Evolutionary conservation across 2,329 filamentous ascomycete species (phyloP), one percentile per base, ranked within the genome.

Genomic region (Rosellinia necatrix): DNA sequence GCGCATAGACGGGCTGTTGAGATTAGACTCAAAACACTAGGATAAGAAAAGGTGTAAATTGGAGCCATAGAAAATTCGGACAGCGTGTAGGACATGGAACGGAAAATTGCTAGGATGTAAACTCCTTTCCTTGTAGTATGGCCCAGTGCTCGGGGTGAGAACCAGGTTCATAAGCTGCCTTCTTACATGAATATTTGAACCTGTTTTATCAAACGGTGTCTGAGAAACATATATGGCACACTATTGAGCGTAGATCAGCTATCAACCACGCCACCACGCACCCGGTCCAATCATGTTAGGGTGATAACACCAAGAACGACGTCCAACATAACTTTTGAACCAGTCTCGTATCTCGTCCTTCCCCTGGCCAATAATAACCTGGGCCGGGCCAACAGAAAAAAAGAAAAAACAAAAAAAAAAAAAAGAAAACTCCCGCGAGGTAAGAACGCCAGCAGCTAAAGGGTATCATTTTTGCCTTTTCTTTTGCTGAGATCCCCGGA

Each of bases 1-100:
- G 94, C 94, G 49, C 94, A 99, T 78, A 86, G 91, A 70, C 80
- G 93, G 49, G 90, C 96, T 0, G 90, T 96, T 3, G 86, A 94
- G 68, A 94, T 99, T 70, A 85, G 87, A 44, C 87, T 96, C 0
- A 81, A 85, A 48, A 81, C 83, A 9, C 32, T 64, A 19, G 49
- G 32, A 29, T 15, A 12, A 34, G 13, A 19, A 17, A 32, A 24
- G 9, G 38, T 34, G 22, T 51, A 32, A 38, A 13, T 27, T 2
- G 9, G 21, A 41, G 5, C 17, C 6, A 21, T n/a, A 25, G 4
- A 21, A 22, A 35, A 38, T 32, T 6, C 8, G 17, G 19, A 48
- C 24, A n/a, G n/a, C 22, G 27, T 24, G 37, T 19, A 22, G 21
- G 3, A 13, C 19, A 51, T 27, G 15, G 25, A 24, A 41, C 15